These are phyloP conservation scores for Globisporangium okanoganense DNA, from an alignment of 352 stramenopile genomes.

Conservation along the genomic window DNA sequence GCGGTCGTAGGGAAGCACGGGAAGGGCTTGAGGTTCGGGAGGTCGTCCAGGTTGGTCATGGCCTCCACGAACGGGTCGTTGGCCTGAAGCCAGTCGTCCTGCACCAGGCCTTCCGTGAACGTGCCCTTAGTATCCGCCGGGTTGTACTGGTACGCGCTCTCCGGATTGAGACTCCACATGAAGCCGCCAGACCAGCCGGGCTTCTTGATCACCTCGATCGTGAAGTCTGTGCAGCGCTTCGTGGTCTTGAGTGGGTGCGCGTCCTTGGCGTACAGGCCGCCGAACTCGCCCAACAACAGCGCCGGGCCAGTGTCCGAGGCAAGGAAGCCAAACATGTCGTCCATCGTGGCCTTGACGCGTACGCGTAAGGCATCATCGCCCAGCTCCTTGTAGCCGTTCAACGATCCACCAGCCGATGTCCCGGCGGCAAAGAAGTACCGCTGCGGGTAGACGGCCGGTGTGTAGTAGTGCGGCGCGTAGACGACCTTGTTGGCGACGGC, in stretches of 20 bases:
- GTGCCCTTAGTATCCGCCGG: conserved; percentile 22
- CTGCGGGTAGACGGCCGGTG: conserved; percentile 27
- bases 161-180: conserved; percentile 34
- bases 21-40: conserved; percentile 26
- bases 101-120: conserved; percentile 22
- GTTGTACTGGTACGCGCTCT: conserved; percentile 38
- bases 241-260: conserved; percentile 28
- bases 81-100: conserved; percentile 23
- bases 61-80: conserved; percentile 25
- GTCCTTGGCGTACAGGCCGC: conserved; percentile 27
- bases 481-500: conserved; percentile 24
- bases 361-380: conserved; percentile 18
- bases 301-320: conserved; percentile 18
- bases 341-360: conserved; percentile 23
- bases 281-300: conserved; percentile 32
- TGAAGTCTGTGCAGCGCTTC: conserved; percentile 26
- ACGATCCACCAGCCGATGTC: conserved; percentile 1
- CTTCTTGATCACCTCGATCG: conserved; percentile 28
- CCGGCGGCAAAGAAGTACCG: conserved; percentile 24
- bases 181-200: conserved; percentile 29
- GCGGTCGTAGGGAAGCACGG: conserved; percentile 24
- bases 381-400: conserved; percentile 24
- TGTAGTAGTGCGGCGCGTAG: conserved; percentile 38
- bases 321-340: conserved; percentile 41
- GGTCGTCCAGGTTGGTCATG: conserved; percentile 25